Percentiles rank a stretch among this genome's conserved stretches.
Evolutionary conservation across 371 early-diverging fungal species (phyloP).

Genomic region (Massospora cicadina): DNA sequence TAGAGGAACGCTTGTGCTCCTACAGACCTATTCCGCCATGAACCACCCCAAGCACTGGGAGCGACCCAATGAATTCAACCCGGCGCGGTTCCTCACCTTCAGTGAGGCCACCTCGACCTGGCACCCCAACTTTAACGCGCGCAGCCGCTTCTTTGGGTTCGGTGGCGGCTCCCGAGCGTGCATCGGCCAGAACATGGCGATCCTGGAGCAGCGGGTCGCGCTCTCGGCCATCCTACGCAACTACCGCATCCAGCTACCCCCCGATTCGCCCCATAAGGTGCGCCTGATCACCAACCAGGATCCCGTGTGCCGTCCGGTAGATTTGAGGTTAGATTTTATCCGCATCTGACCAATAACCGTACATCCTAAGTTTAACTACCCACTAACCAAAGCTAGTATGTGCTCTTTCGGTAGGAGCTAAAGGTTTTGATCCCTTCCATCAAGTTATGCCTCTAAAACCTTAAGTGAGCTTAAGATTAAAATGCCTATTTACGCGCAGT

Average conservation of each 20-base stretch:
- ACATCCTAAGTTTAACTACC: too few species aligned
- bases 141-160: background rate
- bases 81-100: background rate
- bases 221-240: conserved; percentile 15
- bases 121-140: background rate
- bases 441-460: too few species aligned
- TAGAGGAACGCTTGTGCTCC: background rate
- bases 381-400: too few species aligned
- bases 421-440: too few species aligned
- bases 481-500: too few species aligned
- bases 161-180: background rate
- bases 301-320: background rate
- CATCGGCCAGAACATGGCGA: background rate
- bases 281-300: background rate
- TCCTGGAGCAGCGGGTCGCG: background rate
- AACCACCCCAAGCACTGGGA: conserved; percentile 3
- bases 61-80: background rate
- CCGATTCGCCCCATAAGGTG: background rate
- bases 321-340: background rate
- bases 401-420: too few species aligned
- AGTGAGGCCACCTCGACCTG: background rate
- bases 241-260: background rate
- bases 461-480: too few species aligned
- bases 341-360: too few species aligned
- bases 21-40: background rate